phyloP scores from a whole-genome alignment of 2,329 filamentous ascomycete species.

The Phyllosticta citrichinensis region DNA sequence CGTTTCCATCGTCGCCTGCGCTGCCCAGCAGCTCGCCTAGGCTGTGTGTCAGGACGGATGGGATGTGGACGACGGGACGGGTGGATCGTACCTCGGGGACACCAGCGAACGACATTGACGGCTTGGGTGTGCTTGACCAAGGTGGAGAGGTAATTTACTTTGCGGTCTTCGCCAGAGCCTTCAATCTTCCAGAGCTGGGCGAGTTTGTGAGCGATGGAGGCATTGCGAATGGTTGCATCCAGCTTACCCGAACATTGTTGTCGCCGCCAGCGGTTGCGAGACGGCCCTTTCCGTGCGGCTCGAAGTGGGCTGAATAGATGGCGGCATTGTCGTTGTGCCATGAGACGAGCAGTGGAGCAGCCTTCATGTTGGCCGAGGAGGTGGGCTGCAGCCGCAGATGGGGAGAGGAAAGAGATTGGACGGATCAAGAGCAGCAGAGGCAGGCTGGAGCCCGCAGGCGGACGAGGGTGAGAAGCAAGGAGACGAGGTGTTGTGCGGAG shows the following conservation, averaged over 20 bases:
- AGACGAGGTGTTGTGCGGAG: constrained; percentile 6
- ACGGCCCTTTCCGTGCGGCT: constrained; percentile 81
- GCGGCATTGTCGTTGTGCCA: constrained; percentile 98
- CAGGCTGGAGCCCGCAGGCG: neutral
- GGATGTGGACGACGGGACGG: constrained; percentile 4
- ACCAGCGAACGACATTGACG: constrained; percentile 95
- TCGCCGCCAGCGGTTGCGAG: constrained; percentile 92
- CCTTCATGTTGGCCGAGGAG: constrained; percentile 60
- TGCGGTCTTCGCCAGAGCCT: constrained; percentile 71
- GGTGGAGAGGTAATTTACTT: constrained; percentile 84
- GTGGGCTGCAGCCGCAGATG: constrained; percentile 2
- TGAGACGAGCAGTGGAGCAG: constrained; percentile 89
- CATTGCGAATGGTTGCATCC: neutral
- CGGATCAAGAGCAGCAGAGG: neutral
- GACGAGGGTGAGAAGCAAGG: constrained; percentile 8
- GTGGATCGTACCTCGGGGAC: constrained; percentile 64
- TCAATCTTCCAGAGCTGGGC: constrained; percentile 83
- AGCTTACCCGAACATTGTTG: constrained; percentile 79
- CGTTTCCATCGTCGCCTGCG: constrained; percentile 93
- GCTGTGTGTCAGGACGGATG: constrained; percentile 15
- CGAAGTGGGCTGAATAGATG: constrained; percentile 96
- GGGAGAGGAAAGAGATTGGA: neutral
- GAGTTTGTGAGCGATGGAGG: constrained; percentile 26
- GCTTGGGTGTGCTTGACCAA: constrained; percentile 91
- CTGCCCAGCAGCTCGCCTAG: constrained; percentile 86